These are phyloP conservation scores for Blastobotrys buckinghamii DNA, from an alignment of 1,139 yeast genomes.

Conservation along the genomic window DNA sequence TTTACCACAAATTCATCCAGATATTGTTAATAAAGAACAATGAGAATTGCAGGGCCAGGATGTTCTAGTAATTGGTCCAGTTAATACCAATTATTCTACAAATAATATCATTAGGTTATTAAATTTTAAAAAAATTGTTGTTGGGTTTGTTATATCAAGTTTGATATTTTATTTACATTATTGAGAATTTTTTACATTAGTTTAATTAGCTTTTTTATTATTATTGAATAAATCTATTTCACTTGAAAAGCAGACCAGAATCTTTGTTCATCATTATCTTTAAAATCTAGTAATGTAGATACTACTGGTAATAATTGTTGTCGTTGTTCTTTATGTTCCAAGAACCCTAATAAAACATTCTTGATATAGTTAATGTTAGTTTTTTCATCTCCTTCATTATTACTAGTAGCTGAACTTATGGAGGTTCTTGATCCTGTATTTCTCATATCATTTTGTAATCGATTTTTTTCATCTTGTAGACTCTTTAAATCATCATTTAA, in stretches of 20 bases:
- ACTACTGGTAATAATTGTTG: constrained; percentile 79
- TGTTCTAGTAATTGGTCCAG: not conserved
- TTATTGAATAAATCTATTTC: not conserved
- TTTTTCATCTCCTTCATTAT: not conserved
- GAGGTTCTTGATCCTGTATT: not conserved
- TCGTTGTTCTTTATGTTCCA: constrained; percentile 91
- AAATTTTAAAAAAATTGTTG: not conserved
- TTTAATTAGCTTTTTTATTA: not conserved
- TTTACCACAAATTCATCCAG: constrained; percentile 12
- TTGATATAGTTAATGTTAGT: constrained; percentile 68
- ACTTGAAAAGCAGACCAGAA: constrained; percentile 50
- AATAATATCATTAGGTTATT: too few species aligned
- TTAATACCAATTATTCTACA: too few species aligned
- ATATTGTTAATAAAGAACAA: not conserved
- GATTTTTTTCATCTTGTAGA: constrained; percentile 1
- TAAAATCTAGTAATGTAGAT: constrained; percentile 63
- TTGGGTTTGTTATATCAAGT: not conserved
- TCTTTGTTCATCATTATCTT: constrained; percentile 64
- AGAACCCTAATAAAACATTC: constrained; percentile 80
- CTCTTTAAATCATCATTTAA: constrained; percentile 52
- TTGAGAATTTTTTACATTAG: not conserved
- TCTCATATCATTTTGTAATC: too few species aligned
- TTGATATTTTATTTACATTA: not conserved
- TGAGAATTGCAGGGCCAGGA: constrained; percentile 10
- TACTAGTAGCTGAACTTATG: constrained; percentile 1